These are phyloP conservation scores for Xerocomus brunneocitrinus DNA, from an alignment of 768 basidiomycete species.

Conservation along the genomic window DNA sequence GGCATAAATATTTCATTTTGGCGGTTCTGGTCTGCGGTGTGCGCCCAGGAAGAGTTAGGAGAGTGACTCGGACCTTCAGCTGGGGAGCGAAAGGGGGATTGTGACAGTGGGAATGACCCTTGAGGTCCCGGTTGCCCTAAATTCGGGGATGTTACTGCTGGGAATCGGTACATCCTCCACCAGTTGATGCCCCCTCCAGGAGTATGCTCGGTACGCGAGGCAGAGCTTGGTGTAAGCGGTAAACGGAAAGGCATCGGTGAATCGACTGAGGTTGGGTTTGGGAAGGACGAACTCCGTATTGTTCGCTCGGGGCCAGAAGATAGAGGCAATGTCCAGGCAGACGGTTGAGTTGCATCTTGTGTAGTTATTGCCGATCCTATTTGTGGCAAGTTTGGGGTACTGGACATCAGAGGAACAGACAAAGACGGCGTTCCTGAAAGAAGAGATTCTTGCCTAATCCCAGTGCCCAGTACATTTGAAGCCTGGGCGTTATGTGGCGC, in stretches of 20 bases:
- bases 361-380: slow-evolving; percentile 1
- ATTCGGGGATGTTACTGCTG: slow-evolving; percentile 50
- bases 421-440: slow-evolving; percentile 14
- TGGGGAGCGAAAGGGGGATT: slow-evolving; percentile 13
- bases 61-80: slow-evolving; percentile 20
- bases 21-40: slow-evolving; percentile 11
- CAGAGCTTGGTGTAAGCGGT: slow-evolving; percentile 27
- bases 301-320: slow-evolving; percentile 1
- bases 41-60: slow-evolving; percentile 16
- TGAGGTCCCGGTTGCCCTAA: slow-evolving; percentile 15
- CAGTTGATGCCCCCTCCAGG: slow-evolving; percentile 58
- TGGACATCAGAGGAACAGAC: slow-evolving; percentile 6
- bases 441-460: slow-evolving; percentile 5
- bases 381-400: slow-evolving; percentile 4
- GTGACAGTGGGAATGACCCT: slow-evolving; percentile 25
- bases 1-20: slow-evolving; percentile 20
- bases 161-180: slow-evolving; percentile 84
- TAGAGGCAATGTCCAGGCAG: slow-evolving; percentile 3
- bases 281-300: neutral
- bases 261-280: slow-evolving; percentile 11
- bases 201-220: slow-evolving; percentile 35
- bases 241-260: slow-evolving; percentile 30
- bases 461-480: slow-evolving; percentile 21
- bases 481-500: slow-evolving; percentile 14
- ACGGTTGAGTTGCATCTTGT: slow-evolving; percentile 1